Percentiles rank a stretch among this genome's conserved stretches.
Conservation (phyloP, 1,284 basidiomycete genomes). For the Ustilago loliicola region DNA sequence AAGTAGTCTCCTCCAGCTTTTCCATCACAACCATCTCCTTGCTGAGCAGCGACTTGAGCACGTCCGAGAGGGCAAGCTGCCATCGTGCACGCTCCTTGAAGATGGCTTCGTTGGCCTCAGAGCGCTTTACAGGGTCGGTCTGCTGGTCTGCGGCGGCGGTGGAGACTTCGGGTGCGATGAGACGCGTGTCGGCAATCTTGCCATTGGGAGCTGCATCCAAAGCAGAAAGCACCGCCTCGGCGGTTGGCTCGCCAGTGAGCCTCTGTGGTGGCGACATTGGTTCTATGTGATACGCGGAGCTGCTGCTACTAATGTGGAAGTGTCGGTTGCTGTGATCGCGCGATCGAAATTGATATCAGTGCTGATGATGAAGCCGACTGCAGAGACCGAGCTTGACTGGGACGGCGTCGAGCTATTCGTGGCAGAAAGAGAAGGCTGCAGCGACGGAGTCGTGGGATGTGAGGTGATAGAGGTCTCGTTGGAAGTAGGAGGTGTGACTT, state of each 20-base stretch:
- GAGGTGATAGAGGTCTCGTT: too few species aligned
- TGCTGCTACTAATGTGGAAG: too few species aligned
- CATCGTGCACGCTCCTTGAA: slow-evolving; percentile 65
- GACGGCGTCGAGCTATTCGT: too few species aligned
- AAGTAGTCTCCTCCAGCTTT: slow-evolving; percentile 58
- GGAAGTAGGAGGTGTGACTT: background rate
- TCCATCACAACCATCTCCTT: slow-evolving; percentile 63
- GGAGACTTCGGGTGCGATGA: slow-evolving; percentile 46
- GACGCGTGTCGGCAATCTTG: slow-evolving; percentile 58
- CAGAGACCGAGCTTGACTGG: too few species aligned
- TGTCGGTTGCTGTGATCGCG: background rate
- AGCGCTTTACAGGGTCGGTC: slow-evolving; percentile 51
- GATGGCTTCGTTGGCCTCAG: slow-evolving; percentile 56
- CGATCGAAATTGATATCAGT: background rate
- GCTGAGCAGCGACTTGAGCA: slow-evolving; percentile 64
- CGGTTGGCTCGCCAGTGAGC: slow-evolving; percentile 46
- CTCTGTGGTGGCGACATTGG: slow-evolving; percentile 40
- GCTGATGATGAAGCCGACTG: too few species aligned
- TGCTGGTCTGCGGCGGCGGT: slow-evolving; percentile 37
- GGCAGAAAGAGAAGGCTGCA: background rate
- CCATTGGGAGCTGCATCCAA: slow-evolving; percentile 56
- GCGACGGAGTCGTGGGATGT: background rate
- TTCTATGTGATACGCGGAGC: background rate
- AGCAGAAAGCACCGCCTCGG: slow-evolving; percentile 59
- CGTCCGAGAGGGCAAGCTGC: slow-evolving; percentile 66